Conservation (phyloP, 352 stramenopile species). For the Phytophthora foliorum region DNA sequence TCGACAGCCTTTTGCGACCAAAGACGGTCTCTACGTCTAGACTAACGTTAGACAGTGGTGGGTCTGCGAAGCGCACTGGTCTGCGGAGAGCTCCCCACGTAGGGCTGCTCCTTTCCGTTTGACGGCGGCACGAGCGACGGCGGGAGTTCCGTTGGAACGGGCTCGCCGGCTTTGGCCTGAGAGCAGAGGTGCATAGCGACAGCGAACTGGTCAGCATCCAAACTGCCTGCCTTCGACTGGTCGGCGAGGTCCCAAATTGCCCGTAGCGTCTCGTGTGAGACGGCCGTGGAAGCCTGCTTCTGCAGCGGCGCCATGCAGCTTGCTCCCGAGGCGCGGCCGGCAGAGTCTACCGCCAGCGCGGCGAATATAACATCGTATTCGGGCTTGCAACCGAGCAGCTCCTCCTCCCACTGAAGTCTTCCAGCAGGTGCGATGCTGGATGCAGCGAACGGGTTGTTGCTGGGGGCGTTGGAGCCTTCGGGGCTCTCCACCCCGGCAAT, state of each 20-base stretch:
- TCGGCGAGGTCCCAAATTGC: conserved; percentile 93
- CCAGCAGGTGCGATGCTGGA: conserved; percentile 44
- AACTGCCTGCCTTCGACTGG: conserved; percentile 87
- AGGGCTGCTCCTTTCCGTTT: conserved; percentile 34
- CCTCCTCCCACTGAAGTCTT: conserved; percentile 71
- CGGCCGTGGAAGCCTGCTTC: conserved; percentile 51
- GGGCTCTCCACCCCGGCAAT: conserved; percentile 19
- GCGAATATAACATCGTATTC: conserved; percentile 91
- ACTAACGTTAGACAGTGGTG: conserved; percentile 26
- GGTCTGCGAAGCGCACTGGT: conserved; percentile 27
- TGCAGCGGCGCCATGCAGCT: conserved; percentile 87
- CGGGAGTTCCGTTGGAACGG: conserved; percentile 70
- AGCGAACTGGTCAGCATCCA: conserved; percentile 93
- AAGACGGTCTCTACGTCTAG: conserved; percentile 9
- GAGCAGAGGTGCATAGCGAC: conserved; percentile 91
- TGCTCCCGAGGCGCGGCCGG: conserved; percentile 66
- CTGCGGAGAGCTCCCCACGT: conserved; percentile 14
- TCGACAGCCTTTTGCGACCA: conserved; percentile 1
- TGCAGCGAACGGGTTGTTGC: conserved; percentile 40
- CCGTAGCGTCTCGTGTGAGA: conserved; percentile 78
- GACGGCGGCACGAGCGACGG: conserved; percentile 66
- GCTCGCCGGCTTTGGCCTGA: conserved; percentile 77
- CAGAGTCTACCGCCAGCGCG: conserved; percentile 63
- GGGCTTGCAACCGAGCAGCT: conserved; percentile 59
- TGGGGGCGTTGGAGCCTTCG: conserved; percentile 8